Conservation (phyloP, 495 filamentous ascomycete genomes). For the Trichoderma orchidacearum region DNA sequence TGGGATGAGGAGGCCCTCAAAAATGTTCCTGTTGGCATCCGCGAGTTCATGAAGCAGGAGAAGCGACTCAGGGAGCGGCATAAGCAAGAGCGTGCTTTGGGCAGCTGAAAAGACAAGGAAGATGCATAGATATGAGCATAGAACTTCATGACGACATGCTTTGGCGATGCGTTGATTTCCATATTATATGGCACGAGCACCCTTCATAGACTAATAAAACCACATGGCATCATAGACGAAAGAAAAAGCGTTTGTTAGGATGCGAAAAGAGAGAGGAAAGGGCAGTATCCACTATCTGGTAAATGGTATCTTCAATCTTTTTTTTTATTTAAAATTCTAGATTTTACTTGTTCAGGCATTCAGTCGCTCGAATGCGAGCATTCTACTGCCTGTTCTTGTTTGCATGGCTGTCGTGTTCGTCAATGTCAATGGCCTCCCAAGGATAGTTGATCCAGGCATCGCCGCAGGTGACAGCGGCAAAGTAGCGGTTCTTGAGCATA, state of each 20-base stretch:
- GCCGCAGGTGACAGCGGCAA: conserved; percentile 72
- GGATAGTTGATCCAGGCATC: conserved; percentile 99
- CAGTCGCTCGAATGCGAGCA: background rate
- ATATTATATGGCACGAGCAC: background rate
- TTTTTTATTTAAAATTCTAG: background rate
- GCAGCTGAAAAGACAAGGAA: conserved; percentile 12
- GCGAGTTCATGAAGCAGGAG: conserved; percentile 95
- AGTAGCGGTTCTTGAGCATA: conserved; percentile 66
- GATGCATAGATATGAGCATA: background rate
- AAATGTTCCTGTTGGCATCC: conserved; percentile 80
- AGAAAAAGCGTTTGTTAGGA: no score
- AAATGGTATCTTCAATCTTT: background rate
- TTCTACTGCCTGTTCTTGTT: conserved; percentile 21
- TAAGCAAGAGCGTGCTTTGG: conserved; percentile 24
- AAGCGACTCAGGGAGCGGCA: conserved; percentile 77
- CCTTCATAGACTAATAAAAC: background rate
- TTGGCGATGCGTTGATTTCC: background rate
- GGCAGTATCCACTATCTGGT: background rate
- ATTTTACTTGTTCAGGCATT: conserved; percentile 1
- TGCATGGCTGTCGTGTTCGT: conserved; percentile 73
- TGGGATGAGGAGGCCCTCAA: conserved; percentile 57
- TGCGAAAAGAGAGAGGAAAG: no score
- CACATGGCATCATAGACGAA: no score
- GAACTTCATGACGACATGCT: background rate
- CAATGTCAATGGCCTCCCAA: conserved; percentile 97